Conservation (phyloP, 164 flowering plant species). For the Euptelea pleiosperma region DNA sequence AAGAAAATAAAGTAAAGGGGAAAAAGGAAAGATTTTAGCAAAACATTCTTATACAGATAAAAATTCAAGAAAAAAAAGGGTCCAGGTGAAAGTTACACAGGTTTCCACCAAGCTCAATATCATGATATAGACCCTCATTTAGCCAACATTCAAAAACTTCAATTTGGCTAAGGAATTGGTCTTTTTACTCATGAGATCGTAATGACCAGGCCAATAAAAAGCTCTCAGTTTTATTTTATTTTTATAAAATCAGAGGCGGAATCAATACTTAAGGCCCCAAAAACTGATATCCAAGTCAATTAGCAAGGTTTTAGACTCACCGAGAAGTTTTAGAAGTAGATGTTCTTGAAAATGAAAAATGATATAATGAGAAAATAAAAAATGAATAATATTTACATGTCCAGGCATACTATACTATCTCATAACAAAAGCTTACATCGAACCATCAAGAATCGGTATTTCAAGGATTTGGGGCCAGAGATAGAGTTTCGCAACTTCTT, state of each 20-base stretch:
- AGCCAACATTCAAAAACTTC: too few relatives aligned
- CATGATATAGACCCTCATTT: too few relatives aligned
- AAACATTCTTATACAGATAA: conserved; percentile 54
- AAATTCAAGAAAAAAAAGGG: conserved; percentile 19
- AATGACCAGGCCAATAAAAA: too few relatives aligned
- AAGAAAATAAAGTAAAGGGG: conserved; percentile 1
- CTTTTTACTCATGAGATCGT: too few relatives aligned
- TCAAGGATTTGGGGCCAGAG: conserved; percentile 82
- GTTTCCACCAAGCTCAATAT: too few relatives aligned
- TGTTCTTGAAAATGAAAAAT: background rate
- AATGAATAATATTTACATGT: background rate
- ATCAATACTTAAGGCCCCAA: too few relatives aligned
- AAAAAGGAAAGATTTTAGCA: conserved; percentile 1
- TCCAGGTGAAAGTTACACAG: background rate
- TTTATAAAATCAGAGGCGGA: too few relatives aligned
- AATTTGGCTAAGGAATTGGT: too few relatives aligned
- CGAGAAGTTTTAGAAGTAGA: background rate
- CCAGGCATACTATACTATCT: background rate
- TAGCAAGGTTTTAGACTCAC: too few relatives aligned
- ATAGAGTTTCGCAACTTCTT: conserved; percentile 64
- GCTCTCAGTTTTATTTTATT: too few relatives aligned
- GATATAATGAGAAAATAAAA: background rate
- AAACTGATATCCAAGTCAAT: too few relatives aligned
- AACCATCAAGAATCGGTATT: conserved; percentile 70
- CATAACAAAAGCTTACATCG: conserved; percentile 47